A percentile compares a stretch with the other conserved stretches of the same genome.
Evolutionary conservation across 2,329 filamentous ascomycete species (phyloP).

Genomic region (Chrysosporium queenslandicum): DNA sequence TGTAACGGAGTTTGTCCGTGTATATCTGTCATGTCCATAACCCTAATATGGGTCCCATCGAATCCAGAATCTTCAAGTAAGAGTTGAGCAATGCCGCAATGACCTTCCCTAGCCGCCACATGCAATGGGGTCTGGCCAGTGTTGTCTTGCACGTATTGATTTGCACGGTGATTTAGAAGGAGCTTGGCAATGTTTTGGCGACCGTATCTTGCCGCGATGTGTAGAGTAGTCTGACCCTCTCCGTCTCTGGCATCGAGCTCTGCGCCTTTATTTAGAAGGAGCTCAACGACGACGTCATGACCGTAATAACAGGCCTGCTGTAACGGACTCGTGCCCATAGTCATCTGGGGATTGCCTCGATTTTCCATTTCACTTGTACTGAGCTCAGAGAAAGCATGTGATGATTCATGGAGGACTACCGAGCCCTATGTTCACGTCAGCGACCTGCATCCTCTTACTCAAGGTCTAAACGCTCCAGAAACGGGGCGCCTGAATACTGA

Average conservation of each 20-base stretch:
- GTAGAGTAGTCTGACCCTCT: neutral
- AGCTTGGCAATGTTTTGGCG: neutral
- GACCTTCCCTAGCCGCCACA: neutral
- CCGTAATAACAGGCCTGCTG: neutral
- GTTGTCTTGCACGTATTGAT: neutral
- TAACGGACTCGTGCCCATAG: too few relatives aligned
- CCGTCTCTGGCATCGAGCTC: neutral
- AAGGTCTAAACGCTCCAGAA: too few relatives aligned
- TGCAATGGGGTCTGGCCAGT: neutral
- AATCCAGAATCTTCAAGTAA: constrained; percentile 6
- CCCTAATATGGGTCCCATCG: neutral
- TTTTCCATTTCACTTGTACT: too few relatives aligned
- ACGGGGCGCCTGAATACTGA: too few relatives aligned
- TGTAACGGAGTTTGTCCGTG: neutral
- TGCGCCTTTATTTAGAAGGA: neutral
- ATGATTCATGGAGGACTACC: too few relatives aligned
- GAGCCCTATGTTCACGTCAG: too few relatives aligned
- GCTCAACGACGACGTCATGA: neutral
- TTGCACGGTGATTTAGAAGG: neutral
- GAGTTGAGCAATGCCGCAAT: neutral
- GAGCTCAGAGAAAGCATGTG: too few relatives aligned
- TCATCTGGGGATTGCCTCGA: too few relatives aligned
- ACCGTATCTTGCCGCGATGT: neutral
- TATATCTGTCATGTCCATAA: neutral
- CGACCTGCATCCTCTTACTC: too few relatives aligned